Conservation (phyloP, 208 protist species). For the Sergeia podlipaevii region DNA sequence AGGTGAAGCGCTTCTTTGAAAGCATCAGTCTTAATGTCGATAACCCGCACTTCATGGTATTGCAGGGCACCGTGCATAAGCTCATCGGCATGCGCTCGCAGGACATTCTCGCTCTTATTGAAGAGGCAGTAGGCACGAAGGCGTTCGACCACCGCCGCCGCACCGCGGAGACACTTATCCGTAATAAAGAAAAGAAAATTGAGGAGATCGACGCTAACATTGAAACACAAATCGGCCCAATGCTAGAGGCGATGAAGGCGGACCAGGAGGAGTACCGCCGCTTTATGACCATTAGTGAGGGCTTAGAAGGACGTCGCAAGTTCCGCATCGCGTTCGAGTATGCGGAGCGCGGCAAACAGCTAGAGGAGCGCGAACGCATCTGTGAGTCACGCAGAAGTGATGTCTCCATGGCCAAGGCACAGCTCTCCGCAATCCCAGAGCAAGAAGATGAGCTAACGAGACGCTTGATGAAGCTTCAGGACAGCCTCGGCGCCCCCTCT, state of each 20-base stretch:
- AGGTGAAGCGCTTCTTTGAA: constrained; percentile 99
- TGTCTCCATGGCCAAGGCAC: constrained; percentile 29
- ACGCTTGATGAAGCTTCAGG: constrained; percentile 53
- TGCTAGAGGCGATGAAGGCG: constrained; percentile 82
- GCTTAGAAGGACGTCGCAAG: constrained; percentile 61
- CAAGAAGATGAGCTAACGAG: constrained; percentile 53
- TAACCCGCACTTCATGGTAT: constrained; percentile 99
- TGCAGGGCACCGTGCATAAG: constrained; percentile 99
- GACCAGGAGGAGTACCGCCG: constrained; percentile 85
- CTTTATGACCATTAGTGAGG: constrained; percentile 60
- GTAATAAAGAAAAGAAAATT: constrained; percentile 99
- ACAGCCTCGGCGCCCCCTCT: constrained; percentile 34
- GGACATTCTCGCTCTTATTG: constrained; percentile 98
- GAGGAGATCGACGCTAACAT: constrained; percentile 95
- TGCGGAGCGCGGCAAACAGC: constrained; percentile 30
- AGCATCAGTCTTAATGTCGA: constrained; percentile 99
- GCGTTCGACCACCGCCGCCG: constrained; percentile 99
- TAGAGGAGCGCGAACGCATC: constrained; percentile 15
- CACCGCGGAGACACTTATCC: constrained; percentile 95
- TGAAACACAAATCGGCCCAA: constrained; percentile 78
- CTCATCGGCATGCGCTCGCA: constrained; percentile 99
- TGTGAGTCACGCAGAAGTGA: constrained; percentile 15
- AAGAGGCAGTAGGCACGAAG: constrained; percentile 99
- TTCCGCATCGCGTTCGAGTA: constrained; percentile 80
- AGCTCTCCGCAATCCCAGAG: constrained; percentile 42